Evolutionary conservation across 176 grass and related monocot genomes (phyloP).

Genomic region (Dactylis glomerata): DNA sequence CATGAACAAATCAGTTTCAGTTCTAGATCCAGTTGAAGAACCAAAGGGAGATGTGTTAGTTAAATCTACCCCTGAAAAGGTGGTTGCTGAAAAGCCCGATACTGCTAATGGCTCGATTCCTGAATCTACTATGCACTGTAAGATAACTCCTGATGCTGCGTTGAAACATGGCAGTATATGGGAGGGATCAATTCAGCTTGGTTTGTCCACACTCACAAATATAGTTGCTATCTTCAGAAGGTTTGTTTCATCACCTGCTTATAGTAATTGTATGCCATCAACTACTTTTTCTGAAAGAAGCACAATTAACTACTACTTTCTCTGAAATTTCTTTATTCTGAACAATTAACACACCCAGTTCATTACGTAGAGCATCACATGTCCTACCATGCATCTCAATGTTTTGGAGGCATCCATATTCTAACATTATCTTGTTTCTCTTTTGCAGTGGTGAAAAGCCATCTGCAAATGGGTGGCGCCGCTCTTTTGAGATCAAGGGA

Average conservation of each 20-base stretch:
- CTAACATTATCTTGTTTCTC: background rate
- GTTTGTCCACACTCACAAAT: conserved; percentile 40
- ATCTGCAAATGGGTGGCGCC: conserved; percentile 61
- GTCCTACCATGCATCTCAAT: background rate
- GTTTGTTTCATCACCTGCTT: conserved; percentile 40
- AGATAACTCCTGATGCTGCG: background rate
- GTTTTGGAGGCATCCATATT: background rate
- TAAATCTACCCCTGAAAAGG: conserved; percentile 5
- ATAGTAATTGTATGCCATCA: background rate
- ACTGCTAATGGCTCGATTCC: conserved; percentile 27
- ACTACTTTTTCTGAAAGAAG: background rate
- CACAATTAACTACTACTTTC: background rate
- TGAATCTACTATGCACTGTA: conserved; percentile 8
- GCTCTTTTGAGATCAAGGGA: conserved; percentile 75
- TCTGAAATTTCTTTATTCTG: background rate
- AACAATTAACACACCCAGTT: background rate
- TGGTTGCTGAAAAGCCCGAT: conserved; percentile 30
- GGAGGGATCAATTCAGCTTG: conserved; percentile 67
- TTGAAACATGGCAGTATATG: conserved; percentile 41
- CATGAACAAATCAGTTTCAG: background rate
- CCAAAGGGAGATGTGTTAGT: conserved; percentile 7
- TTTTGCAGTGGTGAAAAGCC: conserved; percentile 66
- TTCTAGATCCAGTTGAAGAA: background rate
- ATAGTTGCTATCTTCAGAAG: conserved; percentile 72
- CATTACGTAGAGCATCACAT: conserved; percentile 2